Conservation (phyloP, 768 basidiomycete species). For the Boletus rufocinnamomeus region DNA sequence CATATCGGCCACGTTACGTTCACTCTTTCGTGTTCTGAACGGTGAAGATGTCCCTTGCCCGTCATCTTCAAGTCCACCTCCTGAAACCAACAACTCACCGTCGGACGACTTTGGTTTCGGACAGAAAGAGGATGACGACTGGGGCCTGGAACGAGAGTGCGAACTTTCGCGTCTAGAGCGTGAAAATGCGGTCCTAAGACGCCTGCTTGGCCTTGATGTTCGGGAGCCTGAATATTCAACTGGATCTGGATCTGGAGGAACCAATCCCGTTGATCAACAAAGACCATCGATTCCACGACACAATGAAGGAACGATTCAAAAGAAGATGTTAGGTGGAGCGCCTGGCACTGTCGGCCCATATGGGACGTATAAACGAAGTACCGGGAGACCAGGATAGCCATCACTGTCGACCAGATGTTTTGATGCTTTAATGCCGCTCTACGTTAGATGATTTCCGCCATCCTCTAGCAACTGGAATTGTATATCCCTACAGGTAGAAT, state of each 20-base stretch:
- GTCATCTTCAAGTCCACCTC: neutral
- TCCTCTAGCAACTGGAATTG: neutral
- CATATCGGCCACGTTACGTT: slow-evolving; percentile 68
- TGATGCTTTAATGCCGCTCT: neutral
- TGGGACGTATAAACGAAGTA: slow-evolving; percentile 44
- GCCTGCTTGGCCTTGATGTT: slow-evolving; percentile 59
- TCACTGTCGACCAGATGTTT: neutral
- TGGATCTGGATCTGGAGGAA: neutral
- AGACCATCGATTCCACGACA: slow-evolving; percentile 16
- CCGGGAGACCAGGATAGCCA: slow-evolving; percentile 18
- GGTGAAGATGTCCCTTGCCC: slow-evolving; percentile 55
- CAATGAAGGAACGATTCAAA: slow-evolving; percentile 19
- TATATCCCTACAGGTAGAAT: neutral
- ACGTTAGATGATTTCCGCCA: neutral
- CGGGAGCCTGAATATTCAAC: slow-evolving; percentile 20
- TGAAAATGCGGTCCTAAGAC: slow-evolving; percentile 82
- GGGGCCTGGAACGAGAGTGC: slow-evolving; percentile 85
- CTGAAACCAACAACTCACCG: slow-evolving; percentile 4
- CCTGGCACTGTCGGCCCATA: slow-evolving; percentile 44
- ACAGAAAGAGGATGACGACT: slow-evolving; percentile 57
- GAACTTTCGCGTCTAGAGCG: slow-evolving; percentile 85
- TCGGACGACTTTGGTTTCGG: slow-evolving; percentile 26
- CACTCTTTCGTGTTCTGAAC: slow-evolving; percentile 64
- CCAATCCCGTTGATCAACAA: slow-evolving; percentile 16
- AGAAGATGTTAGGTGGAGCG: slow-evolving; percentile 35